Evolutionary conservation across 2,329 filamentous ascomycete species (phyloP).

Genomic region (Truncatella angustata): DNA sequence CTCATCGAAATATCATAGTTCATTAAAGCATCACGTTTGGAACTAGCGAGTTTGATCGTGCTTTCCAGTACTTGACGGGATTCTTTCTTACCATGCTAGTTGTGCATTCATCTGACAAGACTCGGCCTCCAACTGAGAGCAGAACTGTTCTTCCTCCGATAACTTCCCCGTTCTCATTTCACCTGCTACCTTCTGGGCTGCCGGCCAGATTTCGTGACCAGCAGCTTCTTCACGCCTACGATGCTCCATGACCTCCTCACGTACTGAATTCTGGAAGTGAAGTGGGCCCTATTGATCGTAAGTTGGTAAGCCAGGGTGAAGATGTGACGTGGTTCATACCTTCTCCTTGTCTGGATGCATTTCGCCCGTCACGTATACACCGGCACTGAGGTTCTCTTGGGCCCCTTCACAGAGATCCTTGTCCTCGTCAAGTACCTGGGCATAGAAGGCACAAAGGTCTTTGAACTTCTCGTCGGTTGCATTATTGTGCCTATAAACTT

Average conservation of each 20-base stretch:
- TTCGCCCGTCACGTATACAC: slow-evolving; percentile 50
- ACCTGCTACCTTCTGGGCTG: slow-evolving; percentile 20
- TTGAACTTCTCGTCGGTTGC: slow-evolving; percentile 45
- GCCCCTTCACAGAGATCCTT: slow-evolving; percentile 47
- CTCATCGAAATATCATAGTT: too few relatives aligned
- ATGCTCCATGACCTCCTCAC: slow-evolving; percentile 26
- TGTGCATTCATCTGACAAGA: slow-evolving; percentile 3
- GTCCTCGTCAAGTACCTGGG: slow-evolving; percentile 50
- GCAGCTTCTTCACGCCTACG: slow-evolving; percentile 20
- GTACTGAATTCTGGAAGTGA: slow-evolving; percentile 24
- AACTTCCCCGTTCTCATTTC: slow-evolving; percentile 21
- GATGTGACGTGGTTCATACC: neutral
- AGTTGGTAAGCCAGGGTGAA: neutral
- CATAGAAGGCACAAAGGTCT: slow-evolving; percentile 46
- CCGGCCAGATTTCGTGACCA: slow-evolving; percentile 29
- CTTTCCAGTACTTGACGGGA: too few relatives aligned
- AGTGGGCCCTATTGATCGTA: neutral
- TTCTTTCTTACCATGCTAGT: slow-evolving; percentile 16
- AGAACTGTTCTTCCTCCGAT: slow-evolving; percentile 27
- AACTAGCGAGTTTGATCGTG: too few relatives aligned
- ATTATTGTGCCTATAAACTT: slow-evolving; percentile 49
- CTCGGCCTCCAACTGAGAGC: slow-evolving; percentile 19
- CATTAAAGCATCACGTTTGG: too few relatives aligned
- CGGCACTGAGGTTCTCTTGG: slow-evolving; percentile 48
- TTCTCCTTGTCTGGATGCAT: slow-evolving; percentile 51